These are phyloP conservation scores for Suhomyces canberraensis DNA, from an alignment of 805 yeast species.

Conservation along the genomic window DNA sequence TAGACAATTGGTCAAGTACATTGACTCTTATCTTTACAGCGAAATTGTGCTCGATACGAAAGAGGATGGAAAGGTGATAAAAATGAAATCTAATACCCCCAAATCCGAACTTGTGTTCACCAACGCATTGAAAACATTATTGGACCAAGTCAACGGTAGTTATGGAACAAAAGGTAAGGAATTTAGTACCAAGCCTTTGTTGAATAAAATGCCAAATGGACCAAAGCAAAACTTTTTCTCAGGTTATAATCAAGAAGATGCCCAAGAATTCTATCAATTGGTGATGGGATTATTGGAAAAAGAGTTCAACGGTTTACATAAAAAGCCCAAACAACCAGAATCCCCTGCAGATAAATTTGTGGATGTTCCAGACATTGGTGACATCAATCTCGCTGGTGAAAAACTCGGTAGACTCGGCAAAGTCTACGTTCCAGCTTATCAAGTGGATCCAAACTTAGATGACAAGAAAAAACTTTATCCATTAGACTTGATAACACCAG, in stretches of 20 bases:
- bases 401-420: conserved; percentile 57
- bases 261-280: conserved; percentile 91
- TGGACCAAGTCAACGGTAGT: conserved; percentile 57
- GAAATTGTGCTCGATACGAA: conserved; percentile 26
- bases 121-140: conserved; percentile 46
- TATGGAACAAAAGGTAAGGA: conserved; percentile 52
- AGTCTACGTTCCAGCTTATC: conserved; percentile 68
- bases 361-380: conserved; percentile 19
- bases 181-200: conserved; percentile 57
- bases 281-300: conserved; percentile 64
- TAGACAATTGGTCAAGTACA: conserved; percentile 52
- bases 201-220: conserved; percentile 71
- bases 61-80: conserved; percentile 10
- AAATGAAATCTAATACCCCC: conserved; percentile 18
- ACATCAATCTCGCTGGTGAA: conserved; percentile 37
- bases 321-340: conserved; percentile 7
- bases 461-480: conserved; percentile 46
- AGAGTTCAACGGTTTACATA: conserved; percentile 39
- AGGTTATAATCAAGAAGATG: conserved; percentile 94
- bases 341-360: conserved; percentile 16
- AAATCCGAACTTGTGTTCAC: conserved; percentile 45
- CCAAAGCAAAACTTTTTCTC: conserved; percentile 73
- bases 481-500: conserved; percentile 72
- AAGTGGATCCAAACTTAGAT: conserved; percentile 67
- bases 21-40: conserved; percentile 39